Conservation (phyloP, 129 eudicot genomes). For the Rutidosis leptorrhynchoides region DNA sequence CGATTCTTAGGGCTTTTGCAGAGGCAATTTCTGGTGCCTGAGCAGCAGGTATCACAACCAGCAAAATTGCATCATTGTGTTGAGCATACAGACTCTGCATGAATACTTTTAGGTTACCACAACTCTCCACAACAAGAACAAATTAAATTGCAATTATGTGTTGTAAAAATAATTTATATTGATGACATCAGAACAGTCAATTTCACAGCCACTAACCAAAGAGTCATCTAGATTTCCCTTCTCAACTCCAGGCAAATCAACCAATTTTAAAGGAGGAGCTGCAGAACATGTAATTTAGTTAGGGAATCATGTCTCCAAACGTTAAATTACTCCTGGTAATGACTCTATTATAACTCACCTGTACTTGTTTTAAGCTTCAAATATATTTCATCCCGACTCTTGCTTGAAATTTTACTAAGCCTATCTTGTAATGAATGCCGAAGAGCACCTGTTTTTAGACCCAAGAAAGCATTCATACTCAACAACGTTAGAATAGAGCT, state of each 20-base stretch:
- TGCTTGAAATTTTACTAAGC: conserved; percentile 84
- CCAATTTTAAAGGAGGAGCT: conserved; percentile 92
- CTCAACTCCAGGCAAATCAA: conserved; percentile 94
- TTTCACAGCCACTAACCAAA: conserved; percentile 54
- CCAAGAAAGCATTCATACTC: conserved; percentile 20
- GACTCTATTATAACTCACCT: conserved; percentile 45
- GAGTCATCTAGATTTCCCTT: conserved; percentile 88
- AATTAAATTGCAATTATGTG: background rate
- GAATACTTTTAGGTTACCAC: too few species aligned
- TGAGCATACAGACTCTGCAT: conserved; percentile 78
- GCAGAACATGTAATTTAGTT: conserved; percentile 22
- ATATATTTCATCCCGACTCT: conserved; percentile 83
- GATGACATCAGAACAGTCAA: background rate
- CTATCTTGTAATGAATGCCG: conserved; percentile 96
- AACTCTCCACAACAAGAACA: too few species aligned
- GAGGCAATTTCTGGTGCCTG: conserved; percentile 93
- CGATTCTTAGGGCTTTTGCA: conserved; percentile 87
- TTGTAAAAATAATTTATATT: background rate
- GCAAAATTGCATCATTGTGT: conserved; percentile 84
- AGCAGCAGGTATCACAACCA: conserved; percentile 84
- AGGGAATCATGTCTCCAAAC: conserved; percentile 9
- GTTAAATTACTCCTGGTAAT: background rate
- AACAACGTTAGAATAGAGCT: conserved; percentile 26
- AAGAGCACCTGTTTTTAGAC: conserved; percentile 61
- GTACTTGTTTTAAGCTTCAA: conserved; percentile 94